Evolutionary conservation across 768 basidiomycete species (phyloP).

Genomic region (Phanerochaete carnosa): DNA sequence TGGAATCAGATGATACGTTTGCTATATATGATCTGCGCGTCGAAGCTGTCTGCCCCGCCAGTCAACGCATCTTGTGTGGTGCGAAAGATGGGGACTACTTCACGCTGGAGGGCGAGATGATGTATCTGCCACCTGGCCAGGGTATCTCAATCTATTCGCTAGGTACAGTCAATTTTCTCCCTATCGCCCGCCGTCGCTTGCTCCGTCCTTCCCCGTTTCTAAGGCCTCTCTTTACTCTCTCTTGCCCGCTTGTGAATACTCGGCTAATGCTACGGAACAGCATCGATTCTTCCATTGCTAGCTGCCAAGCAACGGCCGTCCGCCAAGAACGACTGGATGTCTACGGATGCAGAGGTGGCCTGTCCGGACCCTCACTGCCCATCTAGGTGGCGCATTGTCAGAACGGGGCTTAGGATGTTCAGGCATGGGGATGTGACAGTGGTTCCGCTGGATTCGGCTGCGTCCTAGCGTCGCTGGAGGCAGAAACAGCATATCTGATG

Average conservation of each 20-base stretch:
- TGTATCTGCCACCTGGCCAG: constrained; percentile 56
- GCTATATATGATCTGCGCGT: constrained; percentile 63
- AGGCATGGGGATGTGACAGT: constrained; percentile 52
- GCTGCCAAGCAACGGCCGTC: constrained; percentile 63
- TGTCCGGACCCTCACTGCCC: constrained; percentile 68
- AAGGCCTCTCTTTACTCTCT: no score
- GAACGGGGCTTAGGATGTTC: constrained; percentile 51
- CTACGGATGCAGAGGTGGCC: constrained; percentile 59
- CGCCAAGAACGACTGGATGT: constrained; percentile 63
- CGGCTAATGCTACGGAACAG: constrained; percentile 28
- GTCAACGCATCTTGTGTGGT: constrained; percentile 56
- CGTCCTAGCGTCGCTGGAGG: no score
- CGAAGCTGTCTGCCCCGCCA: constrained; percentile 58
- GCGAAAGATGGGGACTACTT: constrained; percentile 65
- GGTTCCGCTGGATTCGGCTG: constrained; percentile 34
- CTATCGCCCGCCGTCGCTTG: not conserved
- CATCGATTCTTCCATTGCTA: constrained; percentile 59
- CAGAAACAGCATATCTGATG: no score
- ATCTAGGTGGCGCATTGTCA: constrained; percentile 48
- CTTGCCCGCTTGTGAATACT: not conserved
- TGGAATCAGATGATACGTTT: constrained; percentile 38
- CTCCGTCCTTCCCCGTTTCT: no score
- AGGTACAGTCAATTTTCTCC: constrained; percentile 30
- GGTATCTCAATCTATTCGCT: constrained; percentile 71
- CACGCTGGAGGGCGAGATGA: constrained; percentile 59